Evolutionary conservation across 169 alveolate species (phyloP), one percentile per base, ranked within the genome.

Genomic region (Plasmodium yoelii): DNA sequence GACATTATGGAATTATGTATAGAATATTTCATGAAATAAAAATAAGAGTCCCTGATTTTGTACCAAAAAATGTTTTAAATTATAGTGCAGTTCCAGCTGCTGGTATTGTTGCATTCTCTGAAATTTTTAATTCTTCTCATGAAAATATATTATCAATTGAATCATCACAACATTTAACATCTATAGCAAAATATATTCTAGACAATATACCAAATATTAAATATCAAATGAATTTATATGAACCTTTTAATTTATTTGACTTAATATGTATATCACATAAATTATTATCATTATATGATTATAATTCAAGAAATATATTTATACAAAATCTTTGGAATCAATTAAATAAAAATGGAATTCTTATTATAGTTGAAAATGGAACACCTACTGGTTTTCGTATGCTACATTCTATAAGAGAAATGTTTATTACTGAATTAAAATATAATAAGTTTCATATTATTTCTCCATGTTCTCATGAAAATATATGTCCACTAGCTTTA

Each of bases 381-480:
- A 96, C 98, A 15, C 98, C 98, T 1, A 95, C 97, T 0, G 98
- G 98, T 13, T 95, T 95, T 82, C 96, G 98, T 19, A 92, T 95
- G 84, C 75, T 96, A 46, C 97, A 94, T 73, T 74, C 94, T 57
- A 88, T 96, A 7, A 84, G 98, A 19, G 98, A 96, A 80, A 46
- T 96, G 73, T 95, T 96, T 80, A 96, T 96, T 70, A 67, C 88
- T 46, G 96, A 94, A 64, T 93, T 96, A 63, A 90, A 92, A 53
- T 91, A 87, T 68, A 93, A 77, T 47, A 55, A 56, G 28, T 95
- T 94, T 84, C 97, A 95, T 72, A 91, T 94, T 56, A 74, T 95
- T 19, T 94, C 97, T 1, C 97, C 97, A n/a, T 96, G 98, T 46
- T 97, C 98, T 0, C 98, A 96, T 64, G 98, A 96, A 69, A 94